These are phyloP conservation scores for Aquilaria yunnanensis DNA, from an alignment of 345 rosid species.

Conservation along the genomic window DNA sequence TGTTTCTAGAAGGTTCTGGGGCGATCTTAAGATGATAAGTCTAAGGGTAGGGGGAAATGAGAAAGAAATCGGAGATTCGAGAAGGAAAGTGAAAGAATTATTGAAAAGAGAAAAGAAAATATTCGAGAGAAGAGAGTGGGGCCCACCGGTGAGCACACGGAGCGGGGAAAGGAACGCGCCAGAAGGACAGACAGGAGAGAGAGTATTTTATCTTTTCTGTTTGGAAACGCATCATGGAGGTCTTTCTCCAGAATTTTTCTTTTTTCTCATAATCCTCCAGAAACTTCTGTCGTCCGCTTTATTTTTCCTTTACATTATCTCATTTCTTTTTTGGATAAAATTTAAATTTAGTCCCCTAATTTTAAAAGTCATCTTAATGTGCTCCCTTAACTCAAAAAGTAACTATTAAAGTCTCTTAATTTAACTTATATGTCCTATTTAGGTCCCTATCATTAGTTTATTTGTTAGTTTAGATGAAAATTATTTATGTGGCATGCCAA, in stretches of 20 bases:
- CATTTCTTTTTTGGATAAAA: too few relatives aligned
- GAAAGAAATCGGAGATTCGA: constrained; percentile 26
- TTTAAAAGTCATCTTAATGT: too few relatives aligned
- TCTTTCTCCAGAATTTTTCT: constrained; percentile 26
- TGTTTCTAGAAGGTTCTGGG: constrained; percentile 85
- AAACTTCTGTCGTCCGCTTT: constrained; percentile 32
- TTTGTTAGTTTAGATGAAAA: too few relatives aligned
- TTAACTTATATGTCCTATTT: too few relatives aligned
- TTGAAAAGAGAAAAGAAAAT: too few relatives aligned
- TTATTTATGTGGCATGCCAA: too few relatives aligned
- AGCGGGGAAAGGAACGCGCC: constrained; percentile 29
- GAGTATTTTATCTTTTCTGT: constrained; percentile 15
- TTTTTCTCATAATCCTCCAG: constrained; percentile 5
- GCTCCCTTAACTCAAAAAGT: too few relatives aligned
- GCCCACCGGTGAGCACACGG: constrained; percentile 12
- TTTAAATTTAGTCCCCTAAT: too few relatives aligned
- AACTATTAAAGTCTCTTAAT: too few relatives aligned
- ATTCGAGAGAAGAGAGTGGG: constrained; percentile 10
- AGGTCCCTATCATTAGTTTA: too few relatives aligned
- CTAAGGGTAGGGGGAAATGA: constrained; percentile 25
- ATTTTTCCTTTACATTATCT: neutral
- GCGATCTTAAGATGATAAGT: constrained; percentile 24
- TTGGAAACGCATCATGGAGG: neutral
- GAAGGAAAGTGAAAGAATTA: constrained; percentile 24
- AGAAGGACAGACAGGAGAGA: constrained; percentile 18